Evolutionary conservation across 164 flowering plant genomes (phyloP), one percentile per base, ranked within the genome.

Genomic region (Protea cynaroides): DNA sequence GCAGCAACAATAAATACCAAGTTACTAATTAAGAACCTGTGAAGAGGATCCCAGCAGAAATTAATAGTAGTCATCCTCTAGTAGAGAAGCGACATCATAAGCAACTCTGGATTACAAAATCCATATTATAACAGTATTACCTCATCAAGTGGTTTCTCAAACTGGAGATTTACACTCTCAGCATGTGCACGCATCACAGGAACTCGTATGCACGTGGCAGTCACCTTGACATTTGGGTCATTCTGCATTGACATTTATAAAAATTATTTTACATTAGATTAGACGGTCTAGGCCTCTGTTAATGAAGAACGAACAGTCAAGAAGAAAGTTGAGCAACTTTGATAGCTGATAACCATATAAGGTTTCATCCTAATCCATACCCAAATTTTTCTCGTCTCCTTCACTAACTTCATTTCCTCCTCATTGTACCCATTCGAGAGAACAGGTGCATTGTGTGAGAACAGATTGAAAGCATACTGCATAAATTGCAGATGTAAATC

Each of bases 141-240:
- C 99, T 95, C 97, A 69, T 92, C 86, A 59, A 95, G 83, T 68
- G 97, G 96, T 14, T 72, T 84, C 84, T 86, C 96, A 67, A 91
- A 92, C 74, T 91, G 89, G 64, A 95, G 96, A 75, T 95, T 95
- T 43, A 92, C 82, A 71, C 94, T 86, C 83, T 95, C 99, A 58
- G 97, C 96, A 79, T 95, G 99, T 13, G 97, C 99, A 71, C 99
- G 99, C 99, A 95, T 92, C 52, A 95, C 97, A 54, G 97, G 97
- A 66, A 95, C 99, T 65, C 97, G 73, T 64, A 95, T 87, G 68
- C 99, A 95, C 47, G 99, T 95, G 47, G 99, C 97, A 59, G 97
- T 89, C 60, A 95, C 92, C 79, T 82, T 88, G 63, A 95, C 88
- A 78, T 83, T 63, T 54, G 14, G 61, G 76, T 91, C 89, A 73